Evolutionary conservation across 2,329 filamentous ascomycete species (phyloP).

Genomic region (Microsporum ferrugineum): DNA sequence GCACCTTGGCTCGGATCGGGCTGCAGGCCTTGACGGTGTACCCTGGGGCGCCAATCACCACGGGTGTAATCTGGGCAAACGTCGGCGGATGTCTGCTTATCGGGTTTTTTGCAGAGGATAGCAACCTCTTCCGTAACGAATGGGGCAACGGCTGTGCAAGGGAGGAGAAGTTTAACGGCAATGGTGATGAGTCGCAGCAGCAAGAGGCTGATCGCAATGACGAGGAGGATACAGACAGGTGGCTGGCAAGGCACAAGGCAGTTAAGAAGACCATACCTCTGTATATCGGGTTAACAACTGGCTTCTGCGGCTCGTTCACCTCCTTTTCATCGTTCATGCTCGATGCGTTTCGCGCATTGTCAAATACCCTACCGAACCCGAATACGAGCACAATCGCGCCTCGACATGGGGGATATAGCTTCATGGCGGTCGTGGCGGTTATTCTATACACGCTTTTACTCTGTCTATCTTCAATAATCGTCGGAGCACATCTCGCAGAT

Average conservation of each 20-base stretch:
- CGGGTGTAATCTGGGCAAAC: constrained; percentile 76
- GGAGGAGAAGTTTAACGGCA: background rate
- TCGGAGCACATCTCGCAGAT: constrained; percentile 65
- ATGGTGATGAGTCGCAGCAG: background rate
- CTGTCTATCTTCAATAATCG: constrained; percentile 55
- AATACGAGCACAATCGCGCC: constrained; percentile 37
- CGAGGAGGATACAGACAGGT: constrained; percentile 26
- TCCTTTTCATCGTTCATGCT: constrained; percentile 79
- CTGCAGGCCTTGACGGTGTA: constrained; percentile 70
- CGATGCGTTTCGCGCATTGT: constrained; percentile 66
- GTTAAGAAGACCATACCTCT: constrained; percentile 78
- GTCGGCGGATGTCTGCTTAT: constrained; percentile 69
- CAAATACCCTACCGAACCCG: constrained; percentile 56
- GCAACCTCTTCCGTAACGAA: constrained; percentile 59
- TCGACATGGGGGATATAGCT: constrained; percentile 64
- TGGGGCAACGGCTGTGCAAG: constrained; percentile 37
- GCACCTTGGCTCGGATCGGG: constrained; percentile 72
- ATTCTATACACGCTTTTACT: constrained; percentile 60
- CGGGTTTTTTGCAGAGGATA: constrained; percentile 75
- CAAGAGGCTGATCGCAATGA: constrained; percentile 2
- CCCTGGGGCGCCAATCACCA: constrained; percentile 61
- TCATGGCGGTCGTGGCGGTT: constrained; percentile 69
- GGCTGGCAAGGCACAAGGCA: constrained; percentile 45
- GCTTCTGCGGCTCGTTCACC: constrained; percentile 81
- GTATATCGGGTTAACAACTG: constrained; percentile 75